phyloP scores from a whole-genome alignment of 176 grass and related monocot species.

The Neostapfia colusana region DNA sequence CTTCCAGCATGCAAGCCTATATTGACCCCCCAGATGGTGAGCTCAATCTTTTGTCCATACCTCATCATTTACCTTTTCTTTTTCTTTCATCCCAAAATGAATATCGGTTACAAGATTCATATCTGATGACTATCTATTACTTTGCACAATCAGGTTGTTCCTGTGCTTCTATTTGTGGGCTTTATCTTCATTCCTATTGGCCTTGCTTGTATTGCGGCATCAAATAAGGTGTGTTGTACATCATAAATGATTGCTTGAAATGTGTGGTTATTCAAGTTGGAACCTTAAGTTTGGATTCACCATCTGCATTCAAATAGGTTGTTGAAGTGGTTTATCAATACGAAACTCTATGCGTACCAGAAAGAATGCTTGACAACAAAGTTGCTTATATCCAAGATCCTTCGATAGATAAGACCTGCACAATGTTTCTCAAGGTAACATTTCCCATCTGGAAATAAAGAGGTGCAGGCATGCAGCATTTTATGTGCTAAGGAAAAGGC shows the following conservation, averaged over 20 bases:
- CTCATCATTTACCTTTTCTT: not conserved
- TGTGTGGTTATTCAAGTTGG: not conserved
- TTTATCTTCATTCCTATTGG: conserved; percentile 41
- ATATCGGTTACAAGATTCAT: not conserved
- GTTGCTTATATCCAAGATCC: conserved; percentile 58
- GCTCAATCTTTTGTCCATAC: not conserved
- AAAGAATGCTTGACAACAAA: conserved; percentile 54
- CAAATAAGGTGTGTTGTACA: conserved; percentile 38
- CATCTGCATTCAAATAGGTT: conserved; percentile 40
- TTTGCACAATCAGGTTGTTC: conserved; percentile 37
- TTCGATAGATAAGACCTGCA: conserved; percentile 57
- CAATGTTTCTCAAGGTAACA: conserved; percentile 48
- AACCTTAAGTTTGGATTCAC: not conserved
- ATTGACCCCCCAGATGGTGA: conserved; percentile 25
- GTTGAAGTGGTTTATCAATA: conserved; percentile 66
- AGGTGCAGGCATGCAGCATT: not conserved
- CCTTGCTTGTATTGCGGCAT: conserved; percentile 32
- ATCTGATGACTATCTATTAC: conserved; percentile 6
- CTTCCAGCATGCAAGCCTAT: conserved; percentile 39
- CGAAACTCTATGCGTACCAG: conserved; percentile 56
- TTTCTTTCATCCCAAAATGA: too few relatives aligned
- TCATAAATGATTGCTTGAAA: not conserved
- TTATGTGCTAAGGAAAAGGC: not conserved
- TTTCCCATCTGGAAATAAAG: not conserved
- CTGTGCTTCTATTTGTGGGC: conserved; percentile 30